Evolutionary conservation across 495 filamentous ascomycete genomes (phyloP), one percentile per base, ranked within the genome.

Genomic region (Articulospora tetracladia): DNA sequence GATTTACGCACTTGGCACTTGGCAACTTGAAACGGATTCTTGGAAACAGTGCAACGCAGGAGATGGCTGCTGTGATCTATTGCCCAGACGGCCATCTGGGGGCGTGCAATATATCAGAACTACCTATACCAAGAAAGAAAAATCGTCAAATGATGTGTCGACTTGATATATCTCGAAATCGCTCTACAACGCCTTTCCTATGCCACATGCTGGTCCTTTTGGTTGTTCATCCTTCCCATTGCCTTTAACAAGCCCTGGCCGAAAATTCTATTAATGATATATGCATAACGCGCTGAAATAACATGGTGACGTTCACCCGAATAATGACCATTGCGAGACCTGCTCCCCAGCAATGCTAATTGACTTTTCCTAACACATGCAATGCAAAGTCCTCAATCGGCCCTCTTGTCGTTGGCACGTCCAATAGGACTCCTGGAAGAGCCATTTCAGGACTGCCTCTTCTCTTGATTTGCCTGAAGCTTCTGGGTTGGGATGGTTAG

Each of bases 401-500:
- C 49, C 28, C 65, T 28, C 27, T 68, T 68, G 44, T 28, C 62
- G 27, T 28, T 48, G 6, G 41, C 49, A 44, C 55, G 34, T 10
- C 65, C 65, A 41, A 64, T 68, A 13, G 41, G 55, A 17, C 19
- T 27, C 46, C 55, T 62, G 24, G 52, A 54, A n/a, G 50, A 3
- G 6, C 57, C 57, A 48, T 60, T 68, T 8, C 51, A 50, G 0
- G 54, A 32, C 15, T 59, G 63, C 20, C 39, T 27, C n/a, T 64
- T 63, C 50, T 61, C 60, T 20, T 66, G 46, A 19, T 66, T 68
- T 7, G 74, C 76, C 24, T 69, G 50, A 68, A 77, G 76, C 69
- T 82, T 84, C 65, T 84, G 79, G 41, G 76, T 66, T 20, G 89
- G 91, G 57, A 98, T 97, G 1, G 92, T 96, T 39, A 98, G 74